Evolutionary conservation across 2,329 filamentous ascomycete genomes (phyloP).

Genomic region (Diaporthe citriasiana): DNA sequence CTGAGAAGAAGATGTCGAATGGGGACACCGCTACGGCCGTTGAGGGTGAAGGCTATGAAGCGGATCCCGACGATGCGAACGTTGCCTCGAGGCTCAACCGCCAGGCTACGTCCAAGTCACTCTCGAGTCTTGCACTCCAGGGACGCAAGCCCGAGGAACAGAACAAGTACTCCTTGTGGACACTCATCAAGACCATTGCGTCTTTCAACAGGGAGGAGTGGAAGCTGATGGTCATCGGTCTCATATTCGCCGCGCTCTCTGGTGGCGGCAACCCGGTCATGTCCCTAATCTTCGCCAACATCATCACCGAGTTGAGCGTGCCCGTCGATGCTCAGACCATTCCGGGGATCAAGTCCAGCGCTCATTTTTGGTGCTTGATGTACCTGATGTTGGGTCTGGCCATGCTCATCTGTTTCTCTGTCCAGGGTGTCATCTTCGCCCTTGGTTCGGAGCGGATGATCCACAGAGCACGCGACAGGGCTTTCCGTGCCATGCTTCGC

Average conservation of each 20-base stretch:
- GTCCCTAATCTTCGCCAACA: conserved; percentile 89
- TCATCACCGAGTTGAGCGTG: conserved; percentile 78
- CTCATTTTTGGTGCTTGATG: conserved; percentile 91
- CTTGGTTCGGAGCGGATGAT: conserved; percentile 89
- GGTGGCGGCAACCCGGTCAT: conserved; percentile 77
- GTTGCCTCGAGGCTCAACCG: conserved; percentile 70
- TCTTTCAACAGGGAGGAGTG: conserved; percentile 84
- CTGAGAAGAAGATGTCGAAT: conserved; percentile 61
- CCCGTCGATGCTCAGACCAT: conserved; percentile 64
- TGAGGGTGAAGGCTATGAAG: conserved; percentile 54
- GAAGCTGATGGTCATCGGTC: conserved; percentile 78
- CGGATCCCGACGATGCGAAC: conserved; percentile 72
- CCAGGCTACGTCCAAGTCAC: conserved; percentile 68
- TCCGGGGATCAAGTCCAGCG: conserved; percentile 73
- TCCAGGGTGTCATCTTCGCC: conserved; percentile 82
- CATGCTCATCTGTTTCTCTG: conserved; percentile 76
- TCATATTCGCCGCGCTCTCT: conserved; percentile 81
- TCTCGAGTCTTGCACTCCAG: conserved; percentile 79
- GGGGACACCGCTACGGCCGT: conserved; percentile 52
- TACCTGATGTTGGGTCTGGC: conserved; percentile 86
- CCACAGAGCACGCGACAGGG: conserved; percentile 83
- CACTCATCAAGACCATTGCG: conserved; percentile 82
- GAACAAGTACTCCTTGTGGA: conserved; percentile 78
- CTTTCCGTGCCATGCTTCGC: conserved; percentile 89
- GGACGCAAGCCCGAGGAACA: conserved; percentile 64